A percentile compares a stretch with the other conserved stretches of the same genome.
Evolutionary conservation across 108 stramenopile species (phyloP).

Genomic region (Fragilaria crotonensis): DNA sequence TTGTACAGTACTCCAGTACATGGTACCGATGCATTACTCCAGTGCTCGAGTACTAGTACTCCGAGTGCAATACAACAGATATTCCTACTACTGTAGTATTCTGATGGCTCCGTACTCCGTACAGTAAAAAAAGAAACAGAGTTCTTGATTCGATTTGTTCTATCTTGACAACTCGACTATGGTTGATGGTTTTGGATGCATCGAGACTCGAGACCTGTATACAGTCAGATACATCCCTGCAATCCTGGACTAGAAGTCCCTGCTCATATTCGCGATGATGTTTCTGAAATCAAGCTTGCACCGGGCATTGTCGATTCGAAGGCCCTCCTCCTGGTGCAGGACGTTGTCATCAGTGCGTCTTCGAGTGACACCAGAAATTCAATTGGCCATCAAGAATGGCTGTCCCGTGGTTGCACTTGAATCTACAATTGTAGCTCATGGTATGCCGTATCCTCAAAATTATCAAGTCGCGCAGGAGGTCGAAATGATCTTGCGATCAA

Average conservation of each 20-base stretch:
- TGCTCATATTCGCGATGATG: background rate
- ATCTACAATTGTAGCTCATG: conserved; percentile 97
- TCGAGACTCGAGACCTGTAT: too few species aligned
- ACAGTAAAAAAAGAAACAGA: too few species aligned
- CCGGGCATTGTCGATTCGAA: background rate
- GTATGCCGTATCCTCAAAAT: conserved; percentile 98
- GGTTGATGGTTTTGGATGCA: too few species aligned
- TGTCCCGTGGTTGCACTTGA: conserved; percentile 87
- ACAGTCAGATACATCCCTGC: too few species aligned
- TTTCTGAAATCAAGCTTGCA: background rate
- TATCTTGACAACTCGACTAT: too few species aligned
- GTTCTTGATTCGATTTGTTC: too few species aligned
- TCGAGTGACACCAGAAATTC: conserved; percentile 19
- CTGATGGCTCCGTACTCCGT: too few species aligned
- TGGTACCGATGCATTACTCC: too few species aligned
- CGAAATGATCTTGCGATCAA: conserved; percentile 43
- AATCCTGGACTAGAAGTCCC: background rate
- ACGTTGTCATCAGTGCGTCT: conserved; percentile 2
- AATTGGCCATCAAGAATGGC: conserved; percentile 24
- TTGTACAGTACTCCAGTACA: too few species aligned
- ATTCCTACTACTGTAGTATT: too few species aligned
- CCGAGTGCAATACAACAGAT: too few species aligned
- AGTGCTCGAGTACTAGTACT: too few species aligned
- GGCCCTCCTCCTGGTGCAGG: background rate
- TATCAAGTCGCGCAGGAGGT: conserved; percentile 72